phyloP scores from a whole-genome alignment of 768 basidiomycete genomes.

The Rickenella mellea region DNA sequence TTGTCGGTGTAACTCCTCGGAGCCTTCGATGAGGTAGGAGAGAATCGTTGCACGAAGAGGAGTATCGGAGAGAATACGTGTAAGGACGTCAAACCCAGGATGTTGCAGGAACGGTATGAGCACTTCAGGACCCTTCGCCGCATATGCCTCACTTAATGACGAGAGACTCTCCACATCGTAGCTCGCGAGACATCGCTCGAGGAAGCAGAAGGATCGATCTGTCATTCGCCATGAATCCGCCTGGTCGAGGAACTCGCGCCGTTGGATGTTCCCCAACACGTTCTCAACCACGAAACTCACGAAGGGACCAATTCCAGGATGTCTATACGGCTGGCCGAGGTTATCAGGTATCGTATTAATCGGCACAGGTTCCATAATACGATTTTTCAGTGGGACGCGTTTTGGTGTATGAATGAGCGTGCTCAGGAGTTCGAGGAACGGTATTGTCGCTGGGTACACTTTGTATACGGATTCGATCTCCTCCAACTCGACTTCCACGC shows the following conservation, averaged over 20 bases:
- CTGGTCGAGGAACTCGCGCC: constrained; percentile 63
- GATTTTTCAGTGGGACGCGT: constrained; percentile 51
- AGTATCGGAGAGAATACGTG: constrained; percentile 64
- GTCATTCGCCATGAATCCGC: constrained; percentile 83
- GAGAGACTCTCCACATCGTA: constrained; percentile 74
- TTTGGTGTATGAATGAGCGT: constrained; percentile 81
- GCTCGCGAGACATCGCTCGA: constrained; percentile 75
- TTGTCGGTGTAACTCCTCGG: constrained; percentile 31
- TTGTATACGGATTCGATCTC: constrained; percentile 73
- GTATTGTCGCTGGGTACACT: constrained; percentile 81
- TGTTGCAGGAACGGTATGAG: constrained; percentile 56
- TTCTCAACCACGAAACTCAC: constrained; percentile 83
- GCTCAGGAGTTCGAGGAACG: constrained; percentile 76
- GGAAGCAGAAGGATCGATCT: constrained; percentile 73
- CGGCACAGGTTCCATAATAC: constrained; percentile 47
- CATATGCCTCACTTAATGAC: constrained; percentile 41
- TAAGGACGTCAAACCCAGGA: constrained; percentile 83
- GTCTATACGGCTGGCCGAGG: constrained; percentile 71
- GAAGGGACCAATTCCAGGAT: constrained; percentile 76
- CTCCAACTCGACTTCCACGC: constrained; percentile 81
- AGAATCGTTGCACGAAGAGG: constrained; percentile 66
- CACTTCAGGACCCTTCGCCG: constrained; percentile 35
- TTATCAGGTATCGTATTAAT: constrained; percentile 71
- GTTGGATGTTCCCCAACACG: constrained; percentile 70
- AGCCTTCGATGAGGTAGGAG: constrained; percentile 73